Evolutionary conservation across 2,329 filamentous ascomycete genomes (phyloP), one percentile per base, ranked within the genome.

Genomic region (Ophiostoma piceae): DNA sequence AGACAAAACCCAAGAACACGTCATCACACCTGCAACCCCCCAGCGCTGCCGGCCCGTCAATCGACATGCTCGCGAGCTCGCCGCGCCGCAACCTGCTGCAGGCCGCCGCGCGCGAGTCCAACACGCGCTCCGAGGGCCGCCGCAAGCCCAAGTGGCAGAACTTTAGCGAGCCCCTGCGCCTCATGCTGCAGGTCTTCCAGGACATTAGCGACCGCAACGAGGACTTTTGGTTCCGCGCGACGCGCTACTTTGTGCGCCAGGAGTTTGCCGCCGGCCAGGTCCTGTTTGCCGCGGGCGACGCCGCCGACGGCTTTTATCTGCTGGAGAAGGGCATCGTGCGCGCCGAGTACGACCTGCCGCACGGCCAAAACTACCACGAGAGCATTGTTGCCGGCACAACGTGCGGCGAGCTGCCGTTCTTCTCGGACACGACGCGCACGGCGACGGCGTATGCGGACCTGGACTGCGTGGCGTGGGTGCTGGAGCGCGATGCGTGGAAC

Each of bases 171-270:
- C 95, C 95, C 0, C 86, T 98, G 8, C 91, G 92, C 1, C 87
- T 99, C 66, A 92, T 99, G 79, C 85, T 99, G 32, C 94, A 97
- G 77, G 92, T 95, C n/a, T 98, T 99, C 80, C 90, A 95, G 76
- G 91, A 92, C 64, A 82, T 97, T 14, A 96, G 92, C 68, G 83
- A 88, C 68, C 88, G 91, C 78, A 95, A 94, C 76, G 93, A 97
- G 78, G 94, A 97, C 78, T 98, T 98, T 77, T 99, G 95, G 95
- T 94, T 94, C 79, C 87, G 87, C 1, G 89, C 89, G 0, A 87
- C 87, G 4, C 82, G 86, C 0, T 98, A 91, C 80, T 97, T 99
- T 76, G 80, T 82, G 54, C 87, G 87, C 64, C 86, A 86, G 72
- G 87, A 90, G 71, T 92, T 90, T 73, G 74, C 84, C 0, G 84